Evolutionary conservation across 225 moss, liverwort and hornwort species (phyloP), one percentile per base, ranked within the genome.

Genomic region (Climacium dendroides): DNA sequence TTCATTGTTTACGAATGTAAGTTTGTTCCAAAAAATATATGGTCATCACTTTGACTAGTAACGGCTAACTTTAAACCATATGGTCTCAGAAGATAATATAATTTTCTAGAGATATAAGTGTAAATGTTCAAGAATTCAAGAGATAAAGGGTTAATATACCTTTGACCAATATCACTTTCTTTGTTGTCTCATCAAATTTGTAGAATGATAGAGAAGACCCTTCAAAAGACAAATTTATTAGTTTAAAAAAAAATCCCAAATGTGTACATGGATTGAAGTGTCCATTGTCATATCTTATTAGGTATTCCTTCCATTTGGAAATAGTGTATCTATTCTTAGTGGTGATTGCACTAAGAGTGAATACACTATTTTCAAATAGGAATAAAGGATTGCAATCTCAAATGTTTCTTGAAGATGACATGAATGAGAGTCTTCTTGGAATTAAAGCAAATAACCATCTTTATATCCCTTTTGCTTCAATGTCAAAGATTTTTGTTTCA

Each of bases 61-160:
- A 20, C 1, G 3, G 2, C 3, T 1, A 5, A 35, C 9, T 75
- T 76, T 19, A 76, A 73, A 2, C 15, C 2, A 0, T 6, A 11
- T 18, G 32, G 74, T 30, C 6, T 74, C 5, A 1, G 17, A 74
- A 19, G 47, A 18, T 74, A 74, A 48, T 11, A 17, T 10, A 29
- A 28, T 17, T 35, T 19, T 35, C 19, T 13, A 35, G 10, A 35
- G 19, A 65, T 19, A 19, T 10, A n/a, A 66, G 8, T 6, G 54
- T 47, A 72, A 73, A 7, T 48, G 19, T 73, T 30, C 19, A 73
- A 2, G 29, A 48, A 73, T 19, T 73, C 7, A 47, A 73, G 47
- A 47, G 4, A 18, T 28, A 30, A 35, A 50, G 3, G 50, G 13
- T 50, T 74, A 75, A 22, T 20, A 13, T 13, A 32, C 13, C 32